Conservation (phyloP, 805 yeast genomes). For the Saccharomycopsis fodiens region DNA sequence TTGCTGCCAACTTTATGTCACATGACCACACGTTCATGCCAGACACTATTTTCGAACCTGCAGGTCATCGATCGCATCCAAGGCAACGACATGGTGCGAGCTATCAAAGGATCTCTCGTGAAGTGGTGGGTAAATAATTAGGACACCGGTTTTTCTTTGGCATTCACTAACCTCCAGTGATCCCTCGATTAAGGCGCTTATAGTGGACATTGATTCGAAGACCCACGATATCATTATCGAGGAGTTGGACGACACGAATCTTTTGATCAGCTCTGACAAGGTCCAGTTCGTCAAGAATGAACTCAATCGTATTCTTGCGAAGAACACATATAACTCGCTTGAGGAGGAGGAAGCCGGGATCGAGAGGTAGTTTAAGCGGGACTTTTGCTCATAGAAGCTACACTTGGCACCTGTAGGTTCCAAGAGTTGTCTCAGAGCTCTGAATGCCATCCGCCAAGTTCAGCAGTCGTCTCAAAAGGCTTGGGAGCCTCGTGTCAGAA, state of each 20-base stretch:
- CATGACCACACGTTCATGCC: no score
- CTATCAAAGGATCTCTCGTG: constrained; percentile 16
- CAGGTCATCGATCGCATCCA: no score
- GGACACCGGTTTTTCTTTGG: neutral
- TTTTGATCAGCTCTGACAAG: constrained; percentile 70
- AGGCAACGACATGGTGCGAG: constrained; percentile 21
- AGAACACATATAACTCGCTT: constrained; percentile 53
- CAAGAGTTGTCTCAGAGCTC: no score
- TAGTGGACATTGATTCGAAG: constrained; percentile 71
- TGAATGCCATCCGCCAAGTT: no score
- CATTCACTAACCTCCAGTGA: constrained; percentile 39
- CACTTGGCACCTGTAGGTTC: no score
- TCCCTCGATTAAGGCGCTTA: constrained; percentile 86
- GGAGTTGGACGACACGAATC: constrained; percentile 88
- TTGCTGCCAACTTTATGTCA: no score
- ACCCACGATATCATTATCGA: constrained; percentile 66
- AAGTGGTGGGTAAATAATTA: constrained; percentile 16
- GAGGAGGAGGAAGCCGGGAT: constrained; percentile 50
- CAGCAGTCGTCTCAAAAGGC: no score
- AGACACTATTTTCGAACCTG: no score
- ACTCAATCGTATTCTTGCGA: constrained; percentile 64
- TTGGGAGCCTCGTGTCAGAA: no score
- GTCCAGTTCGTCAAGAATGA: constrained; percentile 72
- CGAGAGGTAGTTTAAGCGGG: no score
- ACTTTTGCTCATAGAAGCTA: no score